Conservation (phyloP, 768 basidiomycete genomes). For the Tephrocybe sp. region DNA sequence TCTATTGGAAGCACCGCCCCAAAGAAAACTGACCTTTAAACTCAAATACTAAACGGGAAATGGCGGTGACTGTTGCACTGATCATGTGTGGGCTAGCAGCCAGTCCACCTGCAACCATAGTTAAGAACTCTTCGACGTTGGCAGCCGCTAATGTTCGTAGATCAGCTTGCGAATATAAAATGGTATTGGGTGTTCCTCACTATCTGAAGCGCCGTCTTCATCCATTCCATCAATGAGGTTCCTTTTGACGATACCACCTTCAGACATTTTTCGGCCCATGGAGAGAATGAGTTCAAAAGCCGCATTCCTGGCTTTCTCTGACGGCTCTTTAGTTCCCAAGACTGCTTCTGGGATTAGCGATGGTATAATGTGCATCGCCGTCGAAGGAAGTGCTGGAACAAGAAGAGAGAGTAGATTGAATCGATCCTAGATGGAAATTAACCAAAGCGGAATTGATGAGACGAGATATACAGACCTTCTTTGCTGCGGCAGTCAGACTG, state of each 20-base stretch:
- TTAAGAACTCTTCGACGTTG: conserved; percentile 88
- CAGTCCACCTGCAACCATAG: conserved; percentile 93
- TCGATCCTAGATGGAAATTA: conserved; percentile 59
- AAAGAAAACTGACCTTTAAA: conserved; percentile 69
- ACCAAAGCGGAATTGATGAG: background rate
- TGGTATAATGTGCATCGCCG: conserved; percentile 79
- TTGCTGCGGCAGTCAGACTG: conserved; percentile 77
- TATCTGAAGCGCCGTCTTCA: conserved; percentile 52
- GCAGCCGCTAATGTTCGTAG: conserved; percentile 46
- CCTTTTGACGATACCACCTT: conserved; percentile 80
- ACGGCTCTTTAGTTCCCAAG: conserved; percentile 94
- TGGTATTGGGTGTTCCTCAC: conserved; percentile 29
- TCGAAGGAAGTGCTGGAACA: conserved; percentile 63
- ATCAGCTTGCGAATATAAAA: conserved; percentile 1
- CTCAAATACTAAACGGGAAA: conserved; percentile 93
- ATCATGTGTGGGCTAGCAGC: conserved; percentile 97
- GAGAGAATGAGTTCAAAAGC: conserved; percentile 88
- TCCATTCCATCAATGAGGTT: conserved; percentile 82
- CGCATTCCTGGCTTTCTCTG: conserved; percentile 83
- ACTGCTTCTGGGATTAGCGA: conserved; percentile 92
- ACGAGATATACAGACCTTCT: conserved; percentile 52
- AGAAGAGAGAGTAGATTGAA: conserved; percentile 71
- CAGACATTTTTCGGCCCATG: conserved; percentile 91
- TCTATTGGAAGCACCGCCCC: background rate
- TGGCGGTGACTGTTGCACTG: conserved; percentile 91